phyloP scores from a whole-genome alignment of 1,284 basidiomycete species.

The Ganoderma boninense region DNA sequence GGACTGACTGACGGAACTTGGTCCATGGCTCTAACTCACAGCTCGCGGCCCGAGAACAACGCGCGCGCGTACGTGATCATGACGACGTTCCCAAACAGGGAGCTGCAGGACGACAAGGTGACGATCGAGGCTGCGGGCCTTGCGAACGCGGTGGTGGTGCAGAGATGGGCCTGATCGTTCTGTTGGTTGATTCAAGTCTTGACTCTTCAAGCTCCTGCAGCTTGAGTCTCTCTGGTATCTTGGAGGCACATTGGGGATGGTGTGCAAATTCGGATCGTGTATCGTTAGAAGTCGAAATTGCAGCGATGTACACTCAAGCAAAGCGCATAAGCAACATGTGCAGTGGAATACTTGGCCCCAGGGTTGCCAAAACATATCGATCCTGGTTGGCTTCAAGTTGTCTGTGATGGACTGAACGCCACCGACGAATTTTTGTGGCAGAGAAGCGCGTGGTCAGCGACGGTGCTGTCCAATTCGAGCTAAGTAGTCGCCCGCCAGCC shows the following conservation, averaged over 20 bases:
- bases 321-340: neutral
- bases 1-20: neutral
- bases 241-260: neutral
- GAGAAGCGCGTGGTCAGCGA: neutral
- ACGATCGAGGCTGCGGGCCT: conserved; percentile 83
- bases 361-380: neutral
- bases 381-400: too few species aligned
- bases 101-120: conserved; percentile 69
- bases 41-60: conserved; percentile 77
- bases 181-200: neutral
- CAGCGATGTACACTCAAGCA: neutral
- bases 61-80: conserved; percentile 77
- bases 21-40: conserved; percentile 43
- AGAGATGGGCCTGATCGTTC: conserved; percentile 69
- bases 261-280: neutral
- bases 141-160: conserved; percentile 87
- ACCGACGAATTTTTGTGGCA: neutral
- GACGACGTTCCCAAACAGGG: conserved; percentile 88
- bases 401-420: neutral
- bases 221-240: too few species aligned
- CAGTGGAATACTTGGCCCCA: neutral
- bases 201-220: neutral
- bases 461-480: neutral
- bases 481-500: conserved; percentile 2
- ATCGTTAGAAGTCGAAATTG: neutral